These are phyloP conservation scores for Debaryomyces sp. DNA, from an alignment of 1,139 yeast genomes.

Conservation along the genomic window DNA sequence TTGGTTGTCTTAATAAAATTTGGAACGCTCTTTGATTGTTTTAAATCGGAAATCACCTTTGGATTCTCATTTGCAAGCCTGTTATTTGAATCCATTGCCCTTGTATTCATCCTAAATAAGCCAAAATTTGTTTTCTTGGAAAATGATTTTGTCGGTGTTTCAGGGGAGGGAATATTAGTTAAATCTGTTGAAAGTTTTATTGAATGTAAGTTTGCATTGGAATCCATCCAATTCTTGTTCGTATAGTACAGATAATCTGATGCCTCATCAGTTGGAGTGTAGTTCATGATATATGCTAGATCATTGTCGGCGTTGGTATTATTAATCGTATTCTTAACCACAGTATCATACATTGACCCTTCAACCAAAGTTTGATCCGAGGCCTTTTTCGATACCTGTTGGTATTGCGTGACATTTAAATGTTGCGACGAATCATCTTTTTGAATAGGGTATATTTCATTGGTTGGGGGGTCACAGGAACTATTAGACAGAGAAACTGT, in stretches of 20 bases:
- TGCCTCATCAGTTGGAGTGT: neutral
- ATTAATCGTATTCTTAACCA: neutral
- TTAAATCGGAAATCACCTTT: slow-evolving; percentile 5
- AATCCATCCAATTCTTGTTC: slow-evolving; percentile 24
- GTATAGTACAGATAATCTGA: slow-evolving; percentile 14
- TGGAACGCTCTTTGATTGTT: slow-evolving; percentile 14
- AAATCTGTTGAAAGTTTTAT: slow-evolving; percentile 6
- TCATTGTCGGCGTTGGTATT: slow-evolving; percentile 11
- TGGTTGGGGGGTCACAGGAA: neutral
- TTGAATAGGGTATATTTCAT: neutral
- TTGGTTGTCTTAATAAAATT: neutral
- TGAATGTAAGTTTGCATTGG: slow-evolving; percentile 12
- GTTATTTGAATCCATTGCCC: neutral
- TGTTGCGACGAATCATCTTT: neutral
- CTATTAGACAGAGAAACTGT: neutral
- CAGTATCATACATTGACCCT: slow-evolving; percentile 4
- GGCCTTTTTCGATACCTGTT: slow-evolving; percentile 10
- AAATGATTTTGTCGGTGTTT: neutral
- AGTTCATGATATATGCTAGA: neutral
- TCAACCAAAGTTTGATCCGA: slow-evolving; percentile 15
- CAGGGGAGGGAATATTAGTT: neutral
- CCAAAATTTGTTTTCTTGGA: slow-evolving; percentile 8
- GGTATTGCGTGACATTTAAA: neutral
- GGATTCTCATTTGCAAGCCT: neutral
- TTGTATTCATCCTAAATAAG: slow-evolving; percentile 3